These are phyloP conservation scores for Metschnikowia cubensis DNA, from an alignment of 805 yeast genomes.

Conservation along the genomic window DNA sequence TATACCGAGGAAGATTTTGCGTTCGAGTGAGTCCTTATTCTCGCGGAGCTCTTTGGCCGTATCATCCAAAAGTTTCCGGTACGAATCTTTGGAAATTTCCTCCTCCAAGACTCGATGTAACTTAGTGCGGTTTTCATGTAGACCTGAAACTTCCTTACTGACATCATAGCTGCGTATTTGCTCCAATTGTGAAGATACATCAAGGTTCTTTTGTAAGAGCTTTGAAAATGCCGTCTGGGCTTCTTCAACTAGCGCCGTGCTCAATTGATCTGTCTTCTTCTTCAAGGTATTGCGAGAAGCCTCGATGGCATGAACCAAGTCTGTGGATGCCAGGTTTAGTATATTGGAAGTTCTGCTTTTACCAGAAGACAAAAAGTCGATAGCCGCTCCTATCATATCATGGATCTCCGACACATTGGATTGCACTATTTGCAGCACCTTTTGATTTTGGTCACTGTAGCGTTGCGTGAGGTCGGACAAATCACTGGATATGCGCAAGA, in stretches of 20 bases:
- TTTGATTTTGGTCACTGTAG: not conserved
- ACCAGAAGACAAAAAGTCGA: not conserved
- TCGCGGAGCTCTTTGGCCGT: not conserved
- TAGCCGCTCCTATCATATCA: not conserved
- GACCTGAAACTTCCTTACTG: not conserved
- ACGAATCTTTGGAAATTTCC: not conserved
- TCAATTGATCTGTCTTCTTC: not conserved
- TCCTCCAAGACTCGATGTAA: not conserved
- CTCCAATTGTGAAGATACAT: not conserved
- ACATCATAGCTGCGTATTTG: not conserved
- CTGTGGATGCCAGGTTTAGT: not conserved
- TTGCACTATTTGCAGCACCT: slow-evolving; percentile 2
- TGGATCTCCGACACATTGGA: not conserved
- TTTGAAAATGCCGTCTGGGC: not conserved
- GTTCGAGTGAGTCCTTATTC: not conserved
- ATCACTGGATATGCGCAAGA: not conserved
- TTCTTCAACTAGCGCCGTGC: not conserved
- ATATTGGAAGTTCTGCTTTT: not conserved
- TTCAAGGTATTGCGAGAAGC: not conserved
- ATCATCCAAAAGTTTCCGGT: not conserved
- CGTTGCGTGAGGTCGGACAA: not conserved
- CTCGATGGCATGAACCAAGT: not conserved
- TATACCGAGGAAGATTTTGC: not conserved
- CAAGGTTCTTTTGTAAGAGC: not conserved
- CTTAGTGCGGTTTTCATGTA: not conserved